These are phyloP conservation scores for Trametes sanguinea DNA, from an alignment of 768 basidiomycete species.

Conservation along the genomic window DNA sequence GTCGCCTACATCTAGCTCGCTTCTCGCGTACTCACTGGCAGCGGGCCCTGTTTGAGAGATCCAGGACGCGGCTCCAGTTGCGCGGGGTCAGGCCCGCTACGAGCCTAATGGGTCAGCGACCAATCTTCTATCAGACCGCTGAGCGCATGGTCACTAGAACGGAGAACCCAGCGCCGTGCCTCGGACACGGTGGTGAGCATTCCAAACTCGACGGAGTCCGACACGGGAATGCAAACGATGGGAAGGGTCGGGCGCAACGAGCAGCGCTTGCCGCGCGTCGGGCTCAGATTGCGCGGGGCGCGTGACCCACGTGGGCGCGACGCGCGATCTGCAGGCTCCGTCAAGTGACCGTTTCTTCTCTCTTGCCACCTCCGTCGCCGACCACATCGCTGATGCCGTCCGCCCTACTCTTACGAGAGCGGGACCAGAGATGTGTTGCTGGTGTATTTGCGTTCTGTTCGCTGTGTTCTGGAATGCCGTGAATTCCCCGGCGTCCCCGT, in stretches of 20 bases:
- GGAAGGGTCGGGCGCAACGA: neutral
- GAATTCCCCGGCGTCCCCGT: slow-evolving; percentile 4
- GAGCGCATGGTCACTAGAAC: neutral
- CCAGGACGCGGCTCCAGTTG: neutral
- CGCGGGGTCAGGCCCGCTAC: neutral
- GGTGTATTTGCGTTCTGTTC: neutral
- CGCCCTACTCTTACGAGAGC: slow-evolving; percentile 5
- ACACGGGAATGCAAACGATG: neutral
- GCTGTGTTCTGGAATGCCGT: slow-evolving; percentile 11
- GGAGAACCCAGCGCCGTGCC: neutral
- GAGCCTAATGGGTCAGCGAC: slow-evolving; percentile 7
- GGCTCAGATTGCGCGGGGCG: neutral
- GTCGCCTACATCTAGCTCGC: neutral
- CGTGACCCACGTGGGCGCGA: slow-evolving; percentile 2
- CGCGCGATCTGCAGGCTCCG: slow-evolving; percentile 1
- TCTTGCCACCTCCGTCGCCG: neutral
- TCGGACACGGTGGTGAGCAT: neutral
- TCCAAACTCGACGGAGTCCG: neutral
- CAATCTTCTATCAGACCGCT: slow-evolving; percentile 14
- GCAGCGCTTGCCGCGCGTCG: neutral
- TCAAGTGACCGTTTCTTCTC: slow-evolving; percentile 5
- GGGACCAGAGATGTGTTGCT: neutral
- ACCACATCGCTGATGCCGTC: neutral
- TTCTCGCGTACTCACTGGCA: too few species aligned
- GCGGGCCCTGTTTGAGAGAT: too few species aligned